Conservation (phyloP, 495 filamentous ascomycete genomes). For the Podospora fimiseda region DNA sequence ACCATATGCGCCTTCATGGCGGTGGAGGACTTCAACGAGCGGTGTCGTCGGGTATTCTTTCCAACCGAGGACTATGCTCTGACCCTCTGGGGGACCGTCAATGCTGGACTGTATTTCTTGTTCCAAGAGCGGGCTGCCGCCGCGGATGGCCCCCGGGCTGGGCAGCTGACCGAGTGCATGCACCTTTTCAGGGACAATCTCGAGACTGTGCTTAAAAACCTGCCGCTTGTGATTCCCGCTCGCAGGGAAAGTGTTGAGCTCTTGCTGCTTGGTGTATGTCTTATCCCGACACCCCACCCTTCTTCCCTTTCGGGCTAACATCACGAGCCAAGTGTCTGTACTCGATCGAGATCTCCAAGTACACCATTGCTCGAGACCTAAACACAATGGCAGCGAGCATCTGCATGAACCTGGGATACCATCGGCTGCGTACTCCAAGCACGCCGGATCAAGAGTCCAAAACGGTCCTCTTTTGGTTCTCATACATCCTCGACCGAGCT, state of each 20-base stretch:
- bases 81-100: constrained; percentile 50
- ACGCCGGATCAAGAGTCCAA: constrained; percentile 35
- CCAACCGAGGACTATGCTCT: constrained; percentile 51
- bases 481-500: constrained; percentile 54
- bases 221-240: constrained; percentile 54
- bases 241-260: constrained; percentile 54
- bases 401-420: constrained; percentile 59
- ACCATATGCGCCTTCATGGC: constrained; percentile 38
- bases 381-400: constrained; percentile 51
- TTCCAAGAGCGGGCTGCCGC: constrained; percentile 45
- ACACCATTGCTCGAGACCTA: constrained; percentile 57
- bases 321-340: constrained; percentile 29
- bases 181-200: constrained; percentile 50
- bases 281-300: not conserved
- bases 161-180: constrained; percentile 32
- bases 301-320: not conserved
- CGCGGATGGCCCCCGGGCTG: constrained; percentile 24
- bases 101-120: constrained; percentile 50
- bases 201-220: constrained; percentile 50
- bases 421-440: constrained; percentile 38
- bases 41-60: constrained; percentile 55
- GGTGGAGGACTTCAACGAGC: constrained; percentile 50
- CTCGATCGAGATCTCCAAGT: constrained; percentile 57
- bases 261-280: constrained; percentile 48
- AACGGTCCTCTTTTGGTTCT: constrained; percentile 54